Evolutionary conservation across 768 basidiomycete genomes (phyloP).

Genomic region (Pulveroboletus sp.): DNA sequence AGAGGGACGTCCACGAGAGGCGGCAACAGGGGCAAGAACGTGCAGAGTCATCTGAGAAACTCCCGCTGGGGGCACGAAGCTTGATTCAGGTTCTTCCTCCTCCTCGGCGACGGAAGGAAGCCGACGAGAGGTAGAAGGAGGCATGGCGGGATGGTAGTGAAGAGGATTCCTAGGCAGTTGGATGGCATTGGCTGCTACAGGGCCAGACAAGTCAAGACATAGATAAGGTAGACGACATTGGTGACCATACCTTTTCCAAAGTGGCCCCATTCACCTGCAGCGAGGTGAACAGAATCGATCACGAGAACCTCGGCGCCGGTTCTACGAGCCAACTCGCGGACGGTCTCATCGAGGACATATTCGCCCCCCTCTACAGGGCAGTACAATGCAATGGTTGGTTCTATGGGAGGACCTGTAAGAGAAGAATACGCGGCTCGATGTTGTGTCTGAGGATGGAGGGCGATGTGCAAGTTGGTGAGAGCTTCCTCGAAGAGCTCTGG

Average conservation of each 20-base stretch:
- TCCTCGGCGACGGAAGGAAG: slow-evolving; percentile 31
- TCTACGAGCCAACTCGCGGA: slow-evolving; percentile 68
- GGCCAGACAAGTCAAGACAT: slow-evolving; percentile 5
- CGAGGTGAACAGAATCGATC: slow-evolving; percentile 78
- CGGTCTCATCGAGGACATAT: slow-evolving; percentile 73
- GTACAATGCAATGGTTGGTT: slow-evolving; percentile 82
- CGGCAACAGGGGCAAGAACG: slow-evolving; percentile 33
- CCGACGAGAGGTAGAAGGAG: slow-evolving; percentile 26
- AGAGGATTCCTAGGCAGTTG: slow-evolving; percentile 72
- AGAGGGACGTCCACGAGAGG: slow-evolving; percentile 32
- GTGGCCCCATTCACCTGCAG: slow-evolving; percentile 81
- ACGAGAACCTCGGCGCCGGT: slow-evolving; percentile 79
- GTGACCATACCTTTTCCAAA: slow-evolving; percentile 66
- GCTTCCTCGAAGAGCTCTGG: slow-evolving; percentile 73
- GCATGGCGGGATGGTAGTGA: slow-evolving; percentile 47
- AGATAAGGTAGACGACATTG: background rate
- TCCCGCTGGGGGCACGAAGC: slow-evolving; percentile 35
- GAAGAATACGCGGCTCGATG: slow-evolving; percentile 62
- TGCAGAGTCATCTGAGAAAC: slow-evolving; percentile 45
- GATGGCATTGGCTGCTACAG: slow-evolving; percentile 61
- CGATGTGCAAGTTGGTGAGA: slow-evolving; percentile 68
- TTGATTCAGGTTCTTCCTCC: slow-evolving; percentile 47
- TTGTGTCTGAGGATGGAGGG: slow-evolving; percentile 79
- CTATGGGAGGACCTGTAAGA: slow-evolving; percentile 48
- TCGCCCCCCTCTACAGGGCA: slow-evolving; percentile 82